Evolutionary conservation across 192 early-diverging fungal species (phyloP), one percentile per base, ranked within the genome.

Genomic region (Lunasporangiospora selenospora): DNA sequence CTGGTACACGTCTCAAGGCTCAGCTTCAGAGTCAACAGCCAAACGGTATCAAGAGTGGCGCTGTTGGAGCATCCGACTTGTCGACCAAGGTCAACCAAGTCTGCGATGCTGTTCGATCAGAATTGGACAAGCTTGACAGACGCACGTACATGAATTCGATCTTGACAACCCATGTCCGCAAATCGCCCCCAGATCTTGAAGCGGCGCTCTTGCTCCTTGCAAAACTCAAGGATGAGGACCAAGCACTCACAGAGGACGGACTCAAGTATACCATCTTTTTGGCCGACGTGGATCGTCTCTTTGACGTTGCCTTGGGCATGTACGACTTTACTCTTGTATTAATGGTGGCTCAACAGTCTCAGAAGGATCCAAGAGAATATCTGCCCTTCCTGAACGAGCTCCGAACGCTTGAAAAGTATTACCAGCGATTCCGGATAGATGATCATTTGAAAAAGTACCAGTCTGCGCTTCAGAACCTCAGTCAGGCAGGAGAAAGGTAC

Each of bases 301-400:
- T 93, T 59, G 83, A 96, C 55, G 90, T 97, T 2, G 95, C 95
- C 1, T 70, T 99, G 56, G 95, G 93, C 8, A 88, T 95, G 83
- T 99, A 99, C 64, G 93, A 99, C 58, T 92, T 99, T 67, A 78
- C 86, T 13, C 77, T 99, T 29, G 94, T 95, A 2, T 70, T 99
- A 29, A 89, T 96, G 88, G 94, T 98, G 32, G 97, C 95, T n/a
- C 95, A 98, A 67, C 91, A 93, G 76, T 93, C 93, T 23, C 95
- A 99, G 56, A 96, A 91, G 78, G 97, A 99, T 83, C 97, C 97
- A 19, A 81, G 93, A 27, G 97, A 99, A 78, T 99, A 97, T 56
- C 76, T 99, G 31, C 88, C 94, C 0, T 95, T 95, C 67, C 77
- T 99, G 42, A 81, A 89, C 31, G 88, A 89, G 45, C 87, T 99